Percentiles rank a stretch among this genome's conserved stretches.
These are phyloP conservation scores for Gamarada debralockiae DNA, from an alignment of 495 filamentous ascomycete species.

Conservation along the genomic window DNA sequence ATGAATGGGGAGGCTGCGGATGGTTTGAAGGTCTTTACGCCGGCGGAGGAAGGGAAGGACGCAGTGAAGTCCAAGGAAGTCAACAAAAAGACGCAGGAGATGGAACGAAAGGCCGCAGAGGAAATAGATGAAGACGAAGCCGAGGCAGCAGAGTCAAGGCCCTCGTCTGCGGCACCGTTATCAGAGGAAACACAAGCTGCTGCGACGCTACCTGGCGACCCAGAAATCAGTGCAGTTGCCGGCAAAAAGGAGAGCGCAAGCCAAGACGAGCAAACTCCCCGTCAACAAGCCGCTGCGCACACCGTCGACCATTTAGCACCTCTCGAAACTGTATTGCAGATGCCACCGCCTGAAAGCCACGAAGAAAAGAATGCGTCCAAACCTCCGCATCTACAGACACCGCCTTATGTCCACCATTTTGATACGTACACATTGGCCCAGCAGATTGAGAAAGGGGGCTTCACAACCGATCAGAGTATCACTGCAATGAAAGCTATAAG, in stretches of 20 bases:
- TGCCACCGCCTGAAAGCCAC: constrained; percentile 31
- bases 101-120: neutral
- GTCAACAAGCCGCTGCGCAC: constrained; percentile 20
- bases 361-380: constrained; percentile 30
- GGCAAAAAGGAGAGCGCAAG: constrained; percentile 4
- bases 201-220: constrained; percentile 18
- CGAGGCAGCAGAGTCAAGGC: neutral
- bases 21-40: constrained; percentile 16
- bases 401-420: constrained; percentile 91
- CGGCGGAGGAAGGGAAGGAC: neutral
- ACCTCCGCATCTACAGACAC: constrained; percentile 63
- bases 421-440: constrained; percentile 87
- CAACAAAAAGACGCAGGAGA: constrained; percentile 6
- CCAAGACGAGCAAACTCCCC: constrained; percentile 12
- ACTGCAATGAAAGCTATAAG: constrained; percentile 88
- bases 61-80: neutral
- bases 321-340: constrained; percentile 31
- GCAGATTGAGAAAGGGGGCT: constrained; percentile 65
- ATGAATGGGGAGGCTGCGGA: constrained; percentile 22
- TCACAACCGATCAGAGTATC: constrained; percentile 63
- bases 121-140: neutral
- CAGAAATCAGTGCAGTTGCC: neutral
- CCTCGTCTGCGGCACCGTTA: constrained; percentile 16
- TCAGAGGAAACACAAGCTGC: constrained; percentile 22
- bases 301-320: constrained; percentile 26